phyloP scores from a whole-genome alignment of 139 green algal species.

The Asterochloris erici region DNA sequence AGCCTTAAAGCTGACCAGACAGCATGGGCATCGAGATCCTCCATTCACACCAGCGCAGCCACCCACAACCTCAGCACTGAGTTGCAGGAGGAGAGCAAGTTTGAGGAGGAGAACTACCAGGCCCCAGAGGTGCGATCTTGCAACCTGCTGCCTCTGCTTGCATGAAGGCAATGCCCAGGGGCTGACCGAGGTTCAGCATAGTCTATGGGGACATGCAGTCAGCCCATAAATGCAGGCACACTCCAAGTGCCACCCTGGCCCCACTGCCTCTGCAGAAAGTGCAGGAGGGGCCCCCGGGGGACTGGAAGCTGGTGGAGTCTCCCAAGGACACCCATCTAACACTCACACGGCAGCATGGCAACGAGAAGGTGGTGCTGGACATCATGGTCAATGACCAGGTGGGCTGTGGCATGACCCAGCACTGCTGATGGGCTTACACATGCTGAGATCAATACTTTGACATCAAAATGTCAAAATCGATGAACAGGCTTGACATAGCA shows the following conservation, averaged over 20 bases:
- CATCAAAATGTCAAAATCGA: neutral
- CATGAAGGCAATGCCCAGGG: neutral
- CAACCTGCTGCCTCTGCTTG: neutral
- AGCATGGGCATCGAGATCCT: neutral
- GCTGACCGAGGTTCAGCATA: neutral
- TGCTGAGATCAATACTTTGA: too few species aligned
- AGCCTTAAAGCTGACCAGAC: neutral
- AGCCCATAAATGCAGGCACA: neutral
- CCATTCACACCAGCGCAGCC: neutral
- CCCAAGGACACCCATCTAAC: conserved; percentile 39
- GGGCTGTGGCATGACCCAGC: neutral
- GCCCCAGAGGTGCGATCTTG: conserved; percentile 14
- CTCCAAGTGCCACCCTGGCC: too few species aligned
- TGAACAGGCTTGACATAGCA: too few species aligned
- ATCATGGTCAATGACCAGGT: conserved; percentile 15
- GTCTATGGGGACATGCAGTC: too few species aligned
- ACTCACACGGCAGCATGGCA: conserved; percentile 28
- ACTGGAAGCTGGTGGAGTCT: conserved; percentile 34
- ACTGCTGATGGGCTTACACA: neutral
- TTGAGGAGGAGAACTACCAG: conserved; percentile 40
- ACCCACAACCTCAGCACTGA: neutral
- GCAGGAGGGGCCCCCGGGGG: conserved; percentile 28
- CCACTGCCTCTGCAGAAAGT: conserved; percentile 13
- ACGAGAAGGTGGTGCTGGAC: conserved; percentile 21
- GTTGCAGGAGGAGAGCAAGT: conserved; percentile 31